Percentiles rank a stretch among this genome's conserved stretches.
phyloP scores from a whole-genome alignment of 768 basidiomycete species.

The Tricholoma hemisulphureum region DNA sequence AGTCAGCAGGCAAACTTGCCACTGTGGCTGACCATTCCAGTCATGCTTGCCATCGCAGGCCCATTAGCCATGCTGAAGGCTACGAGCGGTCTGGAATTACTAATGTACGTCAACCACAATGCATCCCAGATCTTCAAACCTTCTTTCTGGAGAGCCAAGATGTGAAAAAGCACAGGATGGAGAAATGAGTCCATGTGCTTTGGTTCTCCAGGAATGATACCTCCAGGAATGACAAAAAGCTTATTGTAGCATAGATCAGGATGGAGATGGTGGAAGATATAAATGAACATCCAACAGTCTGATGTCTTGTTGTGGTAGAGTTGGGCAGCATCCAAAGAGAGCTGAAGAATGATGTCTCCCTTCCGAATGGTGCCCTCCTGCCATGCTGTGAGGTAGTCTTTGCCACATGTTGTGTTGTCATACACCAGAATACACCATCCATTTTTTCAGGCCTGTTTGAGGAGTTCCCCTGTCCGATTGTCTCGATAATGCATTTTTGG shows the following conservation, averaged over 20 bases:
- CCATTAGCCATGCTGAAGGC: conserved; percentile 23
- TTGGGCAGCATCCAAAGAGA: too few relatives aligned
- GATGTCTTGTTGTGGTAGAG: too few relatives aligned
- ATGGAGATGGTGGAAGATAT: conserved; percentile 24
- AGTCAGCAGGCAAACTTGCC: conserved; percentile 14
- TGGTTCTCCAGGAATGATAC: conserved; percentile 31
- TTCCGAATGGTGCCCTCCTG: too few relatives aligned
- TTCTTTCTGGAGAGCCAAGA: conserved; percentile 15
- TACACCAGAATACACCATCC: too few relatives aligned
- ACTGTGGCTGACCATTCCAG: conserved; percentile 25
- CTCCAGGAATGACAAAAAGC: conserved; percentile 25
- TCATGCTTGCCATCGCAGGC: conserved; percentile 22
- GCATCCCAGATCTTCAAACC: conserved; percentile 16
- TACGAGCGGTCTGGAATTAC: conserved; percentile 12
- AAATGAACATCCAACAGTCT: conserved; percentile 25
- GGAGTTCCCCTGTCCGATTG: too few relatives aligned
- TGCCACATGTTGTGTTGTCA: too few relatives aligned
- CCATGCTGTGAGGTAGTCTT: too few relatives aligned
- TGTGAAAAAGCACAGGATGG: conserved; percentile 23
- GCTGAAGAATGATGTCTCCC: too few relatives aligned
- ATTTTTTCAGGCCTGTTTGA: too few relatives aligned
- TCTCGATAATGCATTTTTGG: too few relatives aligned
- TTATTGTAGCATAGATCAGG: conserved; percentile 29
- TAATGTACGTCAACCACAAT: background rate
- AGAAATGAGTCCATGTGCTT: conserved; percentile 29